Conservation (phyloP, 345 rosid genomes). For the Eucalyptus pauciflora region DNA sequence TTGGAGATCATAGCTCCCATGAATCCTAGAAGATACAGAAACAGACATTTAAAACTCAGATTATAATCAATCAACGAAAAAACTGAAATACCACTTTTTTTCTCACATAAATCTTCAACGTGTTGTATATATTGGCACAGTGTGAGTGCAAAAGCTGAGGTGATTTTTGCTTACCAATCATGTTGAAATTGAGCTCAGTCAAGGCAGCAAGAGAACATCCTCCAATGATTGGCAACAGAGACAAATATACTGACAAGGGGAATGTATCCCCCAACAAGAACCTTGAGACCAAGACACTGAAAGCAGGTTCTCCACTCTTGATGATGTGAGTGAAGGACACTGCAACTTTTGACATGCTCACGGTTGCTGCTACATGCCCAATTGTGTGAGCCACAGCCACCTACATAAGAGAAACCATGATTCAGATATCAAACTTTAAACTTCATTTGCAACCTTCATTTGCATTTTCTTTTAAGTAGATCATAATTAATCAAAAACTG, state of each 20-base stretch:
- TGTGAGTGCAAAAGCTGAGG: neutral
- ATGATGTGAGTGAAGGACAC: conserved; percentile 96
- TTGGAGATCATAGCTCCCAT: conserved; percentile 99
- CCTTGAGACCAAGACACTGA: conserved; percentile 75
- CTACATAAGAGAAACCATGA: conserved; percentile 9
- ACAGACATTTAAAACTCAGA: neutral
- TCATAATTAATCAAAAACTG: neutral
- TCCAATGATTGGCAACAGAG: conserved; percentile 82
- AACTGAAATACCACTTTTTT: neutral
- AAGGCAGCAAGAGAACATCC: conserved; percentile 91
- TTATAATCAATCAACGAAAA: neutral
- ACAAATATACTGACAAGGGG: conserved; percentile 67
- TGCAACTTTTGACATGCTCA: conserved; percentile 97
- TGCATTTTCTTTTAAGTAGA: neutral
- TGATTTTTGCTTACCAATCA: conserved; percentile 42
- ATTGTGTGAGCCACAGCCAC: conserved; percentile 96
- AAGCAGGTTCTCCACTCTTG: conserved; percentile 96
- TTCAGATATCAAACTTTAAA: neutral
- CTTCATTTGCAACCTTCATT: neutral
- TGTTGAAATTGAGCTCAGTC: conserved; percentile 90
- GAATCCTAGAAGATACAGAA: conserved; percentile 42
- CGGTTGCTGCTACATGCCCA: conserved; percentile 97
- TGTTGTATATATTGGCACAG: neutral
- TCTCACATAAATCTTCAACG: neutral
- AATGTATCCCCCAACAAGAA: conserved; percentile 68